Base-by-base conservation (phyloP, 192 early-diverging fungal genomes). In the Rhizophagus prolifer region DNA sequence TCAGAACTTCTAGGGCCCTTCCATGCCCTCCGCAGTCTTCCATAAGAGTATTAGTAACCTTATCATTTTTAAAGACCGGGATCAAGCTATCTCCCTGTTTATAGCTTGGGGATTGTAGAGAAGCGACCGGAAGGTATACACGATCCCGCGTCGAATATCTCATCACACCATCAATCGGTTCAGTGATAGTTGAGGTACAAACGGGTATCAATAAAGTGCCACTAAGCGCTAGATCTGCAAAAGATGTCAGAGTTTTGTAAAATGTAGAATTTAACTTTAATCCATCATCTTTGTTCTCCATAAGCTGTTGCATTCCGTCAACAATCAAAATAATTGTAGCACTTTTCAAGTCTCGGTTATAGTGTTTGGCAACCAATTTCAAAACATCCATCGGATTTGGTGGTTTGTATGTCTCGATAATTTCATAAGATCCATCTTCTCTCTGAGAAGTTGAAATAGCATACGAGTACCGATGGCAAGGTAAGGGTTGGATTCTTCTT, bases 21-120 rank as follows among this genome's bases (percentile, higher is more conserved):
- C 78, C 62, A 79, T 82, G 78, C 44, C 74, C 81, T 65, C 78
- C 69, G 63, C 81, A 82, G 63, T 79, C 74, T 60, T 50, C 28
- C 44, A 82, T 78, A 79, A 82, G 74, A 66, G 69, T 78, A 41
- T 79, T 82, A 31, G 69, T 76, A 65, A 79, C 54, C 28, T 68
- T 14, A 69, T 79, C 74, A 67, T 79, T 59, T 67, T 71, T 31
- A 63, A 30, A 63, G 3, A 63, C 26, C 0, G 26, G 16, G 14
- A 31, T 26, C 16, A 50, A 47, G 10, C 0, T 47, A 12, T 47
- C 3, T 63, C 12, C 61, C 12, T 64, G 28, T 16, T 19, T 3
- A 44, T 58, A 10, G 13, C 19, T 60, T 38, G 46, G 69, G 1
- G 58, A 21, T 34, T 78, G 25, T 34, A 78, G 44, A 72, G 77